Evolutionary conservation across 805 yeast species (phyloP), one percentile per base, ranked within the genome.

Genomic region (Nematodospora valgi): DNA sequence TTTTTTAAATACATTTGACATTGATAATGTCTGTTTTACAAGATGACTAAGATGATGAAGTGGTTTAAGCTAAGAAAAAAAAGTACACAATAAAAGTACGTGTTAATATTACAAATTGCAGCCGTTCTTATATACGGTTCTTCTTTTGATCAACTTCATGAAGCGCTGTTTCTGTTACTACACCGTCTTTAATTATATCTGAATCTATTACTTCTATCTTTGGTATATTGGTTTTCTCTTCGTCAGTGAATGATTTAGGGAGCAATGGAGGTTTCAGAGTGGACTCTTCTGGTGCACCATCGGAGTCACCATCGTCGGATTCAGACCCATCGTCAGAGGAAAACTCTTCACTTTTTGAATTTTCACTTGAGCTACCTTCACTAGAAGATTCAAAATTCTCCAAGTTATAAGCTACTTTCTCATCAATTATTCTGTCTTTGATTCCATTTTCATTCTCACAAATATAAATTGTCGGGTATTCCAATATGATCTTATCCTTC

Each of bases 401-500:
- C 24, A 46, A 45, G 15, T 42, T 53, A 32, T 23, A 43, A 47
- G 42, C 53, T 6, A 26, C 27, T 1, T 37, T 46, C n/a, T 51
- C 57, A 4, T 52, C 53, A 10, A 52, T 36, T 2, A 52, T 51
- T 2, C 18, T 16, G 6, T 31, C 23, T 15, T 34, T 22, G 5
- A 38, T 4, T 10, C n/a, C 15, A 4, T 33, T 34, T 13, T 14
- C 14, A 14, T 24, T 20, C 9, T 25, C 26, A 38, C 72, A 61
- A 1, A 82, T 64, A 37, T 64, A 69, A 4, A 87, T 62, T 0
- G 88, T 81, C 0, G 96, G 95, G 45, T 74, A 87, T 52, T 87
- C 96, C 23, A 86, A 67, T 0, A 87, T 84, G 0, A 78, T 66
- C 37, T 70, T 68, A 23, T 78, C 77, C 39, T 62, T 60, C n/a